Conservation (phyloP, 495 filamentous ascomycete species). For the Penicillium lagena region DNA sequence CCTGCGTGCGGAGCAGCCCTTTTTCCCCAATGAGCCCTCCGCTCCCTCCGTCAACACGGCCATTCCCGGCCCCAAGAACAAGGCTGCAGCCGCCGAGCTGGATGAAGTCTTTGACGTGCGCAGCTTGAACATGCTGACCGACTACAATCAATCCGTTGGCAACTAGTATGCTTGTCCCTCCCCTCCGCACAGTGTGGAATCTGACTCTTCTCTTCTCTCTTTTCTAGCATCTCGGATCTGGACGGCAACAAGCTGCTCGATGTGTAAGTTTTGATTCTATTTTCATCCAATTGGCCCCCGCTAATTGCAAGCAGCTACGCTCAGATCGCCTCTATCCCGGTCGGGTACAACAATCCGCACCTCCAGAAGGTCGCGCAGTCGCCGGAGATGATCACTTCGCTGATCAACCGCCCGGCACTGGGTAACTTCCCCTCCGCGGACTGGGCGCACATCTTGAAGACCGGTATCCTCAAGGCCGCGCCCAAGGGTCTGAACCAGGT, state of each 20-base stretch:
- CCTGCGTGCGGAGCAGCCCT: slow-evolving; percentile 44
- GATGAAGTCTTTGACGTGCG: slow-evolving; percentile 88
- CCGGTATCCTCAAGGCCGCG: slow-evolving; percentile 82
- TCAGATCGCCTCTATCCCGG: slow-evolving; percentile 94
- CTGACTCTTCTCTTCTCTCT: not conserved
- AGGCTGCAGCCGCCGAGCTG: slow-evolving; percentile 64
- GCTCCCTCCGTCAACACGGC: slow-evolving; percentile 66
- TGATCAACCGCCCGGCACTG: slow-evolving; percentile 92
- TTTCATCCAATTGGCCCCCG: too few relatives aligned
- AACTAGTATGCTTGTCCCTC: slow-evolving; percentile 44
- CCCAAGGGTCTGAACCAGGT: slow-evolving; percentile 92
- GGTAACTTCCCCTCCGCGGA: slow-evolving; percentile 93
- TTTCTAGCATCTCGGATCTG: slow-evolving; percentile 69
- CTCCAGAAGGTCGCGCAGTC: slow-evolving; percentile 64
- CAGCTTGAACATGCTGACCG: slow-evolving; percentile 84
- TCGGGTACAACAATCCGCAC: slow-evolving; percentile 93
- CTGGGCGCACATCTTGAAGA: slow-evolving; percentile 80
- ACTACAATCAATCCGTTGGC: slow-evolving; percentile 64
- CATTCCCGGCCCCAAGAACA: slow-evolving; percentile 78
- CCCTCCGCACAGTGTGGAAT: too few relatives aligned
- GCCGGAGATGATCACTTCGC: slow-evolving; percentile 70
- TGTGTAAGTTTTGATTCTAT: slow-evolving; percentile 51
- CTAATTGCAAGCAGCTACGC: slow-evolving; percentile 54
- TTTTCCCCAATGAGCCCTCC: slow-evolving; percentile 69
- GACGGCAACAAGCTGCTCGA: slow-evolving; percentile 67